A percentile compares a stretch with the other conserved stretches of the same genome.
Evolutionary conservation across 1,284 basidiomycete genomes (phyloP).

Genomic region (Cryptococcus jaspeensis): DNA sequence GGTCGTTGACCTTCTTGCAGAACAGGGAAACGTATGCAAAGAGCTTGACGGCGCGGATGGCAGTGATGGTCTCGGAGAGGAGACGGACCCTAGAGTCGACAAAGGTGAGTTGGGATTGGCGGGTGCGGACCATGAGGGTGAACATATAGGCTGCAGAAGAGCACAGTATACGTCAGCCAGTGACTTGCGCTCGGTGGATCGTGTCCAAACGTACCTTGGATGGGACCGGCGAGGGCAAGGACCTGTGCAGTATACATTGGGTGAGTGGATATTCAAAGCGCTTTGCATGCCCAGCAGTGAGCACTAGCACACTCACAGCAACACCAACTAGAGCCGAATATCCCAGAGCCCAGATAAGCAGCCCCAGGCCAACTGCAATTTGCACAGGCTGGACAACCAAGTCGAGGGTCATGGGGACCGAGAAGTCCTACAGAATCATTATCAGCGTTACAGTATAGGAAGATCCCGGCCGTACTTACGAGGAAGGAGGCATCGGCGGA

Average conservation of each 20-base stretch:
- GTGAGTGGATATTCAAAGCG: too few relatives aligned
- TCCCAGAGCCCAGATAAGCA: constrained; percentile 59
- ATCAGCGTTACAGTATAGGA: constrained; percentile 29
- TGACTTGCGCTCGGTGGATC: background rate
- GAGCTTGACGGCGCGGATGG: constrained; percentile 51
- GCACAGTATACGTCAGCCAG: background rate
- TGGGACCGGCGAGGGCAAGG: constrained; percentile 17
- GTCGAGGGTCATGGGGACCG: constrained; percentile 40
- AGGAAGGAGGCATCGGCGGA: constrained; percentile 61
- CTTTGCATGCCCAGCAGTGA: too few relatives aligned
- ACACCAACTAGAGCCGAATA: constrained; percentile 35
- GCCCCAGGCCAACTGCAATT: constrained; percentile 63
- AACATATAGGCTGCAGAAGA: constrained; percentile 59
- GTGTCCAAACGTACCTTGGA: constrained; percentile 50
- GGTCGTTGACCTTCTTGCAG: constrained; percentile 55
- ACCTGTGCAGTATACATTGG: constrained; percentile 24
- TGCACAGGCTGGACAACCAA: constrained; percentile 55
- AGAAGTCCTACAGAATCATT: constrained; percentile 14
- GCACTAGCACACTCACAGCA: constrained; percentile 60
- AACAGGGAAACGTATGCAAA: constrained; percentile 61
- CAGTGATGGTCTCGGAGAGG: constrained; percentile 38
- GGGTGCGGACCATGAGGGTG: constrained; percentile 62
- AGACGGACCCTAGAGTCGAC: constrained; percentile 62
- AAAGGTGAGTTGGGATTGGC: constrained; percentile 65
- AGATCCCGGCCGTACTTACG: constrained; percentile 50